Conservation (phyloP, 192 early-diverging fungal genomes). For the Oehlia diaphana region DNA sequence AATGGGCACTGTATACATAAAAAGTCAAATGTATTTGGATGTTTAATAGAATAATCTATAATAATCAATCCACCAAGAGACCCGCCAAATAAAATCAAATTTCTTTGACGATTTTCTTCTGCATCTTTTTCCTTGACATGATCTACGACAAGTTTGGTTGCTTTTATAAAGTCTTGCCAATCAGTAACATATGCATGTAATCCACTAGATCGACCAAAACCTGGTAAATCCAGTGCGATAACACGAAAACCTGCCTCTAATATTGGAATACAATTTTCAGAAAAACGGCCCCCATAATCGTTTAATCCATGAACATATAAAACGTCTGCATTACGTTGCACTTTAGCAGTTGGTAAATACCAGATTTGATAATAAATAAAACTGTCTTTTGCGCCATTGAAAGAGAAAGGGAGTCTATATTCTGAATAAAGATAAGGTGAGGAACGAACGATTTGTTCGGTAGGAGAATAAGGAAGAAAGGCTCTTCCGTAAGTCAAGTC, state of each 20-base stretch:
- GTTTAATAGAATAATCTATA: conserved; percentile 16
- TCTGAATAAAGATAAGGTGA: conserved; percentile 6
- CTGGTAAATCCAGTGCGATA: conserved; percentile 19
- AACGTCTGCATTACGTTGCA: conserved; percentile 12
- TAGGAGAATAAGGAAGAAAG: not conserved
- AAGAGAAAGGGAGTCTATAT: conserved; percentile 12
- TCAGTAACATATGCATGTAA: conserved; percentile 14
- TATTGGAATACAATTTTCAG: not conserved
- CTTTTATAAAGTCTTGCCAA: conserved; percentile 13
- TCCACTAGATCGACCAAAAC: conserved; percentile 26
- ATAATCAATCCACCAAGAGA: conserved; percentile 25
- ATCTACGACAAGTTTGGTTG: conserved; percentile 10
- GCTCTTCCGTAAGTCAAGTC: conserved; percentile 27
- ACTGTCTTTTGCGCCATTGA: not conserved
- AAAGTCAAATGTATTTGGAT: conserved; percentile 18
- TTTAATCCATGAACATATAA: conserved; percentile 20
- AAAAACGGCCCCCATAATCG: conserved; percentile 25
- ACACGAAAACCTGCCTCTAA: conserved; percentile 27
- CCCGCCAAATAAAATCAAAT: conserved; percentile 13
- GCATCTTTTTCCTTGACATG: conserved; percentile 15
- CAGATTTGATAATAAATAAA: conserved; percentile 32
- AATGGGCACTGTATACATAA: not conserved
- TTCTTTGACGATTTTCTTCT: not conserved
- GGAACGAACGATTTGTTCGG: conserved; percentile 5
- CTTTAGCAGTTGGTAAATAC: conserved; percentile 2